These are phyloP conservation scores for Jacaranda mimosifolia DNA, from an alignment of 257 asterid genomes.

Conservation along the genomic window DNA sequence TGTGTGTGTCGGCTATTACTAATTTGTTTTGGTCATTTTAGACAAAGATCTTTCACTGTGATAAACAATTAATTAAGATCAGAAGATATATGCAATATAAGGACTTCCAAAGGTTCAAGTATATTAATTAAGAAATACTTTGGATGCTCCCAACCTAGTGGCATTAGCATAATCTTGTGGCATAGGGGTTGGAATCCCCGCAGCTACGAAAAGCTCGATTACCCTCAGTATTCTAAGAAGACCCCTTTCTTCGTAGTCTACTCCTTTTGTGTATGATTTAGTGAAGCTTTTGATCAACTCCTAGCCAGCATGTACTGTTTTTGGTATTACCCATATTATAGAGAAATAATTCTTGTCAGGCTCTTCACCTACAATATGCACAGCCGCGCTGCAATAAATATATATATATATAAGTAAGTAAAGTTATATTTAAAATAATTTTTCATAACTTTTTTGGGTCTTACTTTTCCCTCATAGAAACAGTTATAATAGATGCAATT, in stretches of 20 bases:
- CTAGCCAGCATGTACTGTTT: conserved; percentile 43
- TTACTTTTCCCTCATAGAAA: conserved; percentile 51
- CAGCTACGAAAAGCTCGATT: conserved; percentile 37
- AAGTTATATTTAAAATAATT: no score
- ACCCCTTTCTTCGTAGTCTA: conserved; percentile 47
- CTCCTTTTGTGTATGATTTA: conserved; percentile 39
- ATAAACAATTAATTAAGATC: no score
- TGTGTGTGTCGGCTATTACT: no score
- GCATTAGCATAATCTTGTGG: conserved; percentile 59
- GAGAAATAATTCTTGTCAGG: conserved; percentile 65
- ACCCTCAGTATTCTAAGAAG: conserved; percentile 42
- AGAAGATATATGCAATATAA: no score
- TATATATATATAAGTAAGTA: no score
- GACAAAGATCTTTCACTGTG: no score
- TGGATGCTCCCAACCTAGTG: conserved; percentile 47
- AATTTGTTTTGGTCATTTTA: no score
- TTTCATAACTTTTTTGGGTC: not conserved
- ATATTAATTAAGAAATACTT: conserved; percentile 1
- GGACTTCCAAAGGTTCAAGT: no score
- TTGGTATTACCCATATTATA: conserved; percentile 42
- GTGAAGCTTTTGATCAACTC: conserved; percentile 59
- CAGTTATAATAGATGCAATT: conserved; percentile 60
- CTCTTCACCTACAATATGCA: conserved; percentile 55
- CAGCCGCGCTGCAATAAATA: no score
- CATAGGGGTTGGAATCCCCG: conserved; percentile 56